A percentile compares a stretch with the other conserved stretches of the same genome.
Conservation (phyloP, 352 stramenopile species). For the Globisporangium lucens region DNA sequence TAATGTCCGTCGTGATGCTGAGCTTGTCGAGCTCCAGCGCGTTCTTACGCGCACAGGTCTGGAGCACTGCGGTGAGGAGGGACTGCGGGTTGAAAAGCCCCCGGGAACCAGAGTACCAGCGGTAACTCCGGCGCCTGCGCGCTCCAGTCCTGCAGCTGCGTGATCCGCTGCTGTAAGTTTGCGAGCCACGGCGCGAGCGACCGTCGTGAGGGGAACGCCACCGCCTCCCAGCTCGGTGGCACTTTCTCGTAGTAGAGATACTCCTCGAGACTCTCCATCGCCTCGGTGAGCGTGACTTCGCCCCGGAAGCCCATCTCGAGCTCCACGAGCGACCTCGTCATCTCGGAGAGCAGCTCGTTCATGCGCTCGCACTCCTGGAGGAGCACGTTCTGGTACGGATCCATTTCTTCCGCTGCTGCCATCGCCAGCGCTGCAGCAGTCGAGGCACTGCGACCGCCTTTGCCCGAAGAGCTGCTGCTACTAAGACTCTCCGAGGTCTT, state of each 20-base stretch:
- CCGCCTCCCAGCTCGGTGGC: conserved; percentile 65
- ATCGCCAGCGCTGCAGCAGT: conserved; percentile 22
- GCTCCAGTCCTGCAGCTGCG: conserved; percentile 87
- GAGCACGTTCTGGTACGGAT: conserved; percentile 90
- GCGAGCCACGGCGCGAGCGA: conserved; percentile 80
- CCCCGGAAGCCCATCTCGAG: conserved; percentile 87
- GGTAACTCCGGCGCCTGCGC: conserved; percentile 71
- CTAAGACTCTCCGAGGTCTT: conserved; percentile 37
- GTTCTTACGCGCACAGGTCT: conserved; percentile 73
- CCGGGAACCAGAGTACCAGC: conserved; percentile 79
- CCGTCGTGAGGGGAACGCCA: conserved; percentile 75
- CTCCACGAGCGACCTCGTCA: conserved; percentile 75
- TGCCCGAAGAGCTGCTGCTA: conserved; percentile 1
- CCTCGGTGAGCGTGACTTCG: conserved; percentile 86
- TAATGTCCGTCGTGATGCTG: conserved; percentile 77
- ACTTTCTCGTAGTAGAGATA: conserved; percentile 78
- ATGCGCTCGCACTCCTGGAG: conserved; percentile 90
- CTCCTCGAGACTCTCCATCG: conserved; percentile 82
- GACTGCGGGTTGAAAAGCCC: conserved; percentile 83
- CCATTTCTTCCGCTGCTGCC: conserved; percentile 67
- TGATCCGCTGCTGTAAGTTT: conserved; percentile 83
- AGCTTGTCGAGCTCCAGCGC: conserved; percentile 83
- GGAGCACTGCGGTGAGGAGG: conserved; percentile 82
- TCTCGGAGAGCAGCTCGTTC: conserved; percentile 77
- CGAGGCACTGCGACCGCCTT: conserved; percentile 36